Conservation (phyloP, 2,329 filamentous ascomycete species). For the Truncatella angustata region DNA sequence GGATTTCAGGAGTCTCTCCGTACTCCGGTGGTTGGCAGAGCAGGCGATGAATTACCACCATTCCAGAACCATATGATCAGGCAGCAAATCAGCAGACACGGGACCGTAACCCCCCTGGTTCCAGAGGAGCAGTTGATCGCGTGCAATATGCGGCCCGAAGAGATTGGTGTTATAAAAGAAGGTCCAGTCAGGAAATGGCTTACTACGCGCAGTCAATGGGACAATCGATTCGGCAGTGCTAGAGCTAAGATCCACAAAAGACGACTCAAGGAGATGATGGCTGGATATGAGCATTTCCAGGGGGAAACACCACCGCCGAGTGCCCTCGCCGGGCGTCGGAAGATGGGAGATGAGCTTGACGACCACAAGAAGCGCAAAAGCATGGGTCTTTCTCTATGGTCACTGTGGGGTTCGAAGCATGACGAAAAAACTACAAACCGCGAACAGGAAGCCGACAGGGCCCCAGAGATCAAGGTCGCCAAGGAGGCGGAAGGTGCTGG, state of each 20-base stretch:
- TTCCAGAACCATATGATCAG: constrained; percentile 91
- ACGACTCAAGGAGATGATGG: constrained; percentile 68
- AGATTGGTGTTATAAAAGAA: constrained; percentile 78
- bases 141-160: constrained; percentile 59
- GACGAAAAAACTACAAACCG: constrained; percentile 71
- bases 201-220: constrained; percentile 68
- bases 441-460: constrained; percentile 50
- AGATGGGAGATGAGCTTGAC: constrained; percentile 42
- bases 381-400: constrained; percentile 74
- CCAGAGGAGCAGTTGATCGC: constrained; percentile 62
- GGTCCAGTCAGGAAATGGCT: constrained; percentile 84
- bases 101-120: constrained; percentile 67
- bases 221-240: constrained; percentile 66
- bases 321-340: constrained; percentile 72
- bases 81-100: constrained; percentile 78
- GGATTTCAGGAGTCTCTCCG: constrained; percentile 10
- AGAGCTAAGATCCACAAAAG: constrained; percentile 72
- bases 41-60: constrained; percentile 76
- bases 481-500: constrained; percentile 44
- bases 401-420: constrained; percentile 83
- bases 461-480: constrained; percentile 30
- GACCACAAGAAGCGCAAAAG: constrained; percentile 63
- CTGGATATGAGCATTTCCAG: constrained; percentile 68
- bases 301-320: constrained; percentile 81
- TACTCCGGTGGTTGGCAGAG: constrained; percentile 66